phyloP scores from a whole-genome alignment of 805 yeast species.

The Saccharomycopsis capsularis region DNA sequence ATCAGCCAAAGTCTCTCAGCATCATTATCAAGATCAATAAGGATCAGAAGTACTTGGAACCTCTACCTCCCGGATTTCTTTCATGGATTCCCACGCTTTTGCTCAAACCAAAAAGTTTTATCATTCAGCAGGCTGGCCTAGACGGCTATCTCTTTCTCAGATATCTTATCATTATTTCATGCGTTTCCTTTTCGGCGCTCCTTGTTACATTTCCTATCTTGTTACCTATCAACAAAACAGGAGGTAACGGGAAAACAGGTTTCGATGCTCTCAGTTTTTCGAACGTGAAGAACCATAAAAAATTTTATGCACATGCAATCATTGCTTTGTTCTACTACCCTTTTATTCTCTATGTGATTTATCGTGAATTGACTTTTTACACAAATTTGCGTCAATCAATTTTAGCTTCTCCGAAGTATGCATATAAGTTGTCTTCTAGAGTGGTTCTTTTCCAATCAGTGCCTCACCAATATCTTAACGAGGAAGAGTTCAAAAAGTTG shows the following conservation, averaged over 20 bases:
- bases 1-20: slow-evolving; percentile 68
- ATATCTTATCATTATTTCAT: slow-evolving; percentile 53
- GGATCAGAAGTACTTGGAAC: slow-evolving; percentile 62
- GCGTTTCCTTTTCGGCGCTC: slow-evolving; percentile 49
- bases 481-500: slow-evolving; percentile 61
- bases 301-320: slow-evolving; percentile 84
- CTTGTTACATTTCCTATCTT: slow-evolving; percentile 55
- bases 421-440: slow-evolving; percentile 66
- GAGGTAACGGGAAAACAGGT: slow-evolving; percentile 57
- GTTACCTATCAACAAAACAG: slow-evolving; percentile 76
- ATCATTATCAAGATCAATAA: slow-evolving; percentile 42
- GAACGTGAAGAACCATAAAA: slow-evolving; percentile 50
- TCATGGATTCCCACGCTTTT: slow-evolving; percentile 64
- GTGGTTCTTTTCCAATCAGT: slow-evolving; percentile 81
- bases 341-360: slow-evolving; percentile 58
- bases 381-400: slow-evolving; percentile 71
- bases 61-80: slow-evolving; percentile 61
- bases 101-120: slow-evolving; percentile 61
- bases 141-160: slow-evolving; percentile 90
- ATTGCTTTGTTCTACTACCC: slow-evolving; percentile 77
- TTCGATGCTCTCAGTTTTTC: slow-evolving; percentile 72
- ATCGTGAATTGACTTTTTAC: slow-evolving; percentile 76
- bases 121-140: slow-evolving; percentile 83
- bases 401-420: slow-evolving; percentile 73
- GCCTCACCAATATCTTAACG: slow-evolving; percentile 67